Evolutionary conservation across 2,329 filamentous ascomycete species (phyloP).

Genomic region (Sporothrix brasiliensis): DNA sequence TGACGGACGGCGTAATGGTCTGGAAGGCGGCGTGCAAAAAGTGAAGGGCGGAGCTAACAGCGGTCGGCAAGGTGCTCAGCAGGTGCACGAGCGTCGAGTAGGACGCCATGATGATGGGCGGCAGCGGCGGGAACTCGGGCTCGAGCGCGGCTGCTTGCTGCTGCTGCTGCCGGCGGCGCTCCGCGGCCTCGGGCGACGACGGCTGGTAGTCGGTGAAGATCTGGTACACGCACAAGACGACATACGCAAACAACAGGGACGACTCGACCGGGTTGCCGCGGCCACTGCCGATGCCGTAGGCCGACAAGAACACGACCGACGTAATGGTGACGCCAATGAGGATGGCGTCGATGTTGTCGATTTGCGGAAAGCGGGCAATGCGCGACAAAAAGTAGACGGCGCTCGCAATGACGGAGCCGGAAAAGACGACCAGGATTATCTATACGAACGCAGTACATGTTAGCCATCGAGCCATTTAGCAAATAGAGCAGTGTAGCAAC

Average conservation of each 20-base stretch:
- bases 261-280: constrained; percentile 94
- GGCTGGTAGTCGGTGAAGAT: constrained; percentile 98
- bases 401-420: constrained; percentile 88
- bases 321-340: constrained; percentile 92
- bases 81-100: constrained; percentile 89
- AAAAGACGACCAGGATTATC: constrained; percentile 86
- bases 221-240: constrained; percentile 98
- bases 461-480: neutral
- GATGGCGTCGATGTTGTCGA: constrained; percentile 88
- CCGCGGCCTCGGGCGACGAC: constrained; percentile 56
- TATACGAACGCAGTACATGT: constrained; percentile 43
- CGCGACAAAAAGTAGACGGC: constrained; percentile 96
- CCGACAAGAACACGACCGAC: constrained; percentile 87
- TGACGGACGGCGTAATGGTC: constrained; percentile 92
- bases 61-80: constrained; percentile 78
- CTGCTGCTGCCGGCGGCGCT: constrained; percentile 52
- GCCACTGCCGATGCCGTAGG: constrained; percentile 91
- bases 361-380: constrained; percentile 88
- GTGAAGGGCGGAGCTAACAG: constrained; percentile 79
- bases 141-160: constrained; percentile 54
- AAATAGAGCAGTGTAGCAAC: too few relatives aligned
- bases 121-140: constrained; percentile 92
- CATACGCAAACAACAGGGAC: constrained; percentile 91
- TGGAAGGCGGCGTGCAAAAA: constrained; percentile 90
- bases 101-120: constrained; percentile 97